phyloP scores from a whole-genome alignment of 768 basidiomycete species.

The Boletus rubroflammeus region DNA sequence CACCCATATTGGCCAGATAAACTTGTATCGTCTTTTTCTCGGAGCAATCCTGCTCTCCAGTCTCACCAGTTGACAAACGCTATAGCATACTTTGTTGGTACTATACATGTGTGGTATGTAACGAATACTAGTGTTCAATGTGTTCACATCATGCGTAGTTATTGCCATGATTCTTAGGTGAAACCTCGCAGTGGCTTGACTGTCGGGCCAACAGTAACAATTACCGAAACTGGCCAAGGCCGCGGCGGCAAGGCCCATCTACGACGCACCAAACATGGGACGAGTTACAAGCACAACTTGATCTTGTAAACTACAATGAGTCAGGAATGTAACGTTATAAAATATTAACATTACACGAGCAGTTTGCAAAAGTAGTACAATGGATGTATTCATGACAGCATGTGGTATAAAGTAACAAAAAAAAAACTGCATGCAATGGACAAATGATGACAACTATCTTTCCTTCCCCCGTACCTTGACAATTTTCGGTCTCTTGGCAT shows the following conservation, averaged over 20 bases:
- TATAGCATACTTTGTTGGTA: neutral
- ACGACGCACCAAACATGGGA: no score
- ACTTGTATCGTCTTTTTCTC: neutral
- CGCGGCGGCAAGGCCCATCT: no score
- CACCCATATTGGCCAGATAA: slow-evolving; percentile 1
- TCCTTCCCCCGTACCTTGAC: slow-evolving; percentile 43
- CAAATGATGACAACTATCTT: slow-evolving; percentile 22
- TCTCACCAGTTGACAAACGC: neutral
- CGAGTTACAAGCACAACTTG: no score
- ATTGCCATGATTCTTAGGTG: neutral
- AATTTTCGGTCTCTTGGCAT: slow-evolving; percentile 29
- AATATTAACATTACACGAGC: neutral
- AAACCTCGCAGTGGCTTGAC: no score
- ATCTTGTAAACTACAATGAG: no score
- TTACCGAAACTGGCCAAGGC: no score
- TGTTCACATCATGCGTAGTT: neutral
- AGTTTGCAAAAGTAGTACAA: neutral
- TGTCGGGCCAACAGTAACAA: no score
- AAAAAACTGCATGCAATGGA: no score
- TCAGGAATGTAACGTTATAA: neutral
- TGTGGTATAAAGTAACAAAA: neutral
- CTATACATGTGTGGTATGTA: neutral
- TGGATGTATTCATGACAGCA: neutral
- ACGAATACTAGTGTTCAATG: neutral
- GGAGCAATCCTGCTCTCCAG: neutral